Percentiles rank a stretch among this genome's conserved stretches.
phyloP scores from a whole-genome alignment of 305 asterid species.

The Plantago rigida region DNA sequence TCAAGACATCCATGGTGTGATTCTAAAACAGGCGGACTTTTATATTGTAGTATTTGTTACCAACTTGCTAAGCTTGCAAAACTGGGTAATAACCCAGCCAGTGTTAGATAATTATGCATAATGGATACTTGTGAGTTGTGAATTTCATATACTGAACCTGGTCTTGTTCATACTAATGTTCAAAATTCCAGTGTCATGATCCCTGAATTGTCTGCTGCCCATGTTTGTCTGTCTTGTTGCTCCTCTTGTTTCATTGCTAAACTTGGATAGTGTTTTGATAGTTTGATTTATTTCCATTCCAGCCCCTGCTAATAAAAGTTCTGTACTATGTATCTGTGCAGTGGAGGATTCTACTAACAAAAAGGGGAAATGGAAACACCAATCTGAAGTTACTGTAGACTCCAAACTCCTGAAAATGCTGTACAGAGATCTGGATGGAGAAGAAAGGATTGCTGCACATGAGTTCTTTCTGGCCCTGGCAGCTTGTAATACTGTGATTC shows the following conservation, averaged over 20 bases:
- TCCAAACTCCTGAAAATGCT: constrained; percentile 62
- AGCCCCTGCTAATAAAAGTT: background rate
- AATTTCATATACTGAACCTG: too few relatives aligned
- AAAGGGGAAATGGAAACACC: constrained; percentile 61
- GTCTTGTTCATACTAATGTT: too few relatives aligned
- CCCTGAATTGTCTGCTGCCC: background rate
- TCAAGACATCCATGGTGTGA: constrained; percentile 5
- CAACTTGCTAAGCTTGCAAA: constrained; percentile 12
- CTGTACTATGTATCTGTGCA: constrained; percentile 31
- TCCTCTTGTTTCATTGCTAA: background rate
- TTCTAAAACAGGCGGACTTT: constrained; percentile 10
- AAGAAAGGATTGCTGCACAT: constrained; percentile 70
- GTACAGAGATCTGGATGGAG: constrained; percentile 51
- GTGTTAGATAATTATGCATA: too few relatives aligned
- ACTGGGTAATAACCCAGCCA: background rate
- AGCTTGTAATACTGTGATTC: constrained; percentile 92
- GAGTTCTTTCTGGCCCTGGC: constrained; percentile 83
- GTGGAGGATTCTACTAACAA: constrained; percentile 32
- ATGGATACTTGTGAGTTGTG: too few relatives aligned
- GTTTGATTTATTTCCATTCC: background rate
- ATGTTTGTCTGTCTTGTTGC: background rate
- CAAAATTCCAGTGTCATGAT: background rate
- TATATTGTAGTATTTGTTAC: background rate
- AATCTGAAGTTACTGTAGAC: constrained; percentile 61
- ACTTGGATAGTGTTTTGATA: constrained; percentile 3